Evolutionary conservation across 73 alveolate species (phyloP).

Genomic region (Urostyla sp.): DNA sequence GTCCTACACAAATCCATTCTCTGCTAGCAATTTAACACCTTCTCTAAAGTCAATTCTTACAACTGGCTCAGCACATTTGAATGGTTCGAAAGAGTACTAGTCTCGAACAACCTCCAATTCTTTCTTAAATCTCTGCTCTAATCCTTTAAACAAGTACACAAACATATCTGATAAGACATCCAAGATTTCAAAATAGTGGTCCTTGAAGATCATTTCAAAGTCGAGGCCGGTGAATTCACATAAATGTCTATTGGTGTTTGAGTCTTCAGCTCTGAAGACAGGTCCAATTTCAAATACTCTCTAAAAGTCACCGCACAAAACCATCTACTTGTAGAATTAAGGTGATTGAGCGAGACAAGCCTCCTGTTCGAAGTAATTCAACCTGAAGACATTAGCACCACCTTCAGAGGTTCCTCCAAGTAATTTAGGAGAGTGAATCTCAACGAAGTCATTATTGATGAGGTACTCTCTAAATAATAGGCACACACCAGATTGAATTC

Average conservation of each 20-base stretch:
- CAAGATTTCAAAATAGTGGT: constrained; percentile 97
- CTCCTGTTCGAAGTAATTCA: constrained; percentile 93
- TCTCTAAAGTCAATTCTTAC: constrained; percentile 92
- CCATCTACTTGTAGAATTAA: constrained; percentile 99
- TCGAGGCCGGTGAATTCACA: constrained; percentile 99
- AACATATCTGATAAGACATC: constrained; percentile 92
- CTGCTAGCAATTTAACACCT: constrained; percentile 90
- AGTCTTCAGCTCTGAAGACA: constrained; percentile 99
- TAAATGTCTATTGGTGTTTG: constrained; percentile 97
- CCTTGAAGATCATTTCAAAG: constrained; percentile 98
- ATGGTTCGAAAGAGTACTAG: constrained; percentile 96
- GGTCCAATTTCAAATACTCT: constrained; percentile 99
- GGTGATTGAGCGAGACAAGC: constrained; percentile 99
- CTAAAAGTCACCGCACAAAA: constrained; percentile 95
- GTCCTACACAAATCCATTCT: constrained; percentile 86
- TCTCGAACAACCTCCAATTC: constrained; percentile 86
- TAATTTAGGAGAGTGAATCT: constrained; percentile 99
- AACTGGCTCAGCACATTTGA: constrained; percentile 85
- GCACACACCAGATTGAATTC: constrained; percentile 95
- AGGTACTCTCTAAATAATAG: constrained; percentile 95
- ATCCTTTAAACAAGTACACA: constrained; percentile 87
- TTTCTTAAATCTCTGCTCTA: constrained; percentile 84
- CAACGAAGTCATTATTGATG: constrained; percentile 86
- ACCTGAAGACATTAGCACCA: constrained; percentile 97
- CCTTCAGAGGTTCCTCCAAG: constrained; percentile 99